Percentiles rank a stretch among this genome's conserved stretches.
Evolutionary conservation across 1,284 basidiomycete genomes (phyloP).

Genomic region (Cryptococcus wingfieldii): DNA sequence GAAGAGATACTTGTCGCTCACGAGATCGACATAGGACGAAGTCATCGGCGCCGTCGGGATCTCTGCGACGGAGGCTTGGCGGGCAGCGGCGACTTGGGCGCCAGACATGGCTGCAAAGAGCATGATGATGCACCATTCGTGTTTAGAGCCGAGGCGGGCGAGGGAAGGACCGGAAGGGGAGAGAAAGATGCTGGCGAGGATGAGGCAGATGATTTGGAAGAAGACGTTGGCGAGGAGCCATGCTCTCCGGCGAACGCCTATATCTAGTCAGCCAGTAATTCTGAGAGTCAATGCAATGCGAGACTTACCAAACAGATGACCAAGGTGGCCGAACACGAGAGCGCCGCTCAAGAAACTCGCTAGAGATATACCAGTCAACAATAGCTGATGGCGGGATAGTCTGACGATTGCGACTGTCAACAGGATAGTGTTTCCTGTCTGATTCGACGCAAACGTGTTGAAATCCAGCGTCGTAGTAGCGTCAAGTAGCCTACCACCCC

Average conservation of each 20-base stretch:
- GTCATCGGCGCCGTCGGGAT: conserved; percentile 46
- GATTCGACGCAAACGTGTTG: conserved; percentile 46
- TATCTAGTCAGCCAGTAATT: background rate
- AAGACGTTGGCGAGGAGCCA: conserved; percentile 35
- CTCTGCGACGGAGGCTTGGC: conserved; percentile 33
- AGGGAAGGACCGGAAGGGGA: conserved; percentile 24
- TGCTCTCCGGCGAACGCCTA: conserved; percentile 31
- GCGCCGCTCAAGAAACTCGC: conserved; percentile 36
- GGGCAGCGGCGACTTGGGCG: conserved; percentile 45
- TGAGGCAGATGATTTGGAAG: conserved; percentile 28
- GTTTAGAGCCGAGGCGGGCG: conserved; percentile 20
- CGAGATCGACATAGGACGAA: conserved; percentile 43
- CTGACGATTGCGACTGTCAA: conserved; percentile 42
- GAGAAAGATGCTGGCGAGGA: conserved; percentile 32
- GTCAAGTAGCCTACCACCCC: conserved; percentile 31
- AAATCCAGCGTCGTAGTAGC: conserved; percentile 47
- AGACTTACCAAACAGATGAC: conserved; percentile 37
- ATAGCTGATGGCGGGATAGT: conserved; percentile 21
- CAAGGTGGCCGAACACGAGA: conserved; percentile 40
- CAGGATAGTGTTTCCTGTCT: conserved; percentile 48
- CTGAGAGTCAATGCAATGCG: background rate
- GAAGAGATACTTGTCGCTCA: conserved; percentile 42
- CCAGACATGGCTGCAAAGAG: conserved; percentile 45
- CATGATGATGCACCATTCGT: conserved; percentile 39
- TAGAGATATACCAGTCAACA: conserved; percentile 37